phyloP scores from a whole-genome alignment of 495 filamentous ascomycete genomes.

The Staphylotrichum longicolle region DNA sequence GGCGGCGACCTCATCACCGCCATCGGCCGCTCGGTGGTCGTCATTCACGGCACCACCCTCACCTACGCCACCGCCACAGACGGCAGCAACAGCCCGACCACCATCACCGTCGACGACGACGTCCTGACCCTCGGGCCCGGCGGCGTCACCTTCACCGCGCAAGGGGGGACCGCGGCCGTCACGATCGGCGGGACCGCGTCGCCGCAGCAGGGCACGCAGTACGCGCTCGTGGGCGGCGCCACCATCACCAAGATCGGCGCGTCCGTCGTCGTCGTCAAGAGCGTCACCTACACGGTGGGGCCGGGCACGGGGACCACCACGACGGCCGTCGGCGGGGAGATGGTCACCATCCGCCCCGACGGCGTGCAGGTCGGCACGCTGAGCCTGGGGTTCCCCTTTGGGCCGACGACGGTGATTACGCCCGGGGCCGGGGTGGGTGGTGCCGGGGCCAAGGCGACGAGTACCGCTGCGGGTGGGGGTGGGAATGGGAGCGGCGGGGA shows the following conservation, averaged over 20 bases:
- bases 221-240: conserved; percentile 47
- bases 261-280: conserved; percentile 49
- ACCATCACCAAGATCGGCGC: conserved; percentile 49
- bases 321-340: conserved; percentile 43
- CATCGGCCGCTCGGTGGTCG: conserved; percentile 42
- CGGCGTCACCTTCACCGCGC: conserved; percentile 34
- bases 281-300: conserved; percentile 46
- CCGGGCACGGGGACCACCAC: conserved; percentile 38
- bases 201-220: conserved; percentile 36
- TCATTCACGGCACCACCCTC: conserved; percentile 46
- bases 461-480: background rate
- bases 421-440: conserved; percentile 19
- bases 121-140: conserved; percentile 47
- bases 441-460: background rate
- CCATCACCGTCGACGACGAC: conserved; percentile 42
- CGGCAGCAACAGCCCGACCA: conserved; percentile 33
- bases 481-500: conserved; percentile 6
- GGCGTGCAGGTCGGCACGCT: conserved; percentile 45
- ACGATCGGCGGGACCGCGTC: conserved; percentile 42
- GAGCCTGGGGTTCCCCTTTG: conserved; percentile 45
- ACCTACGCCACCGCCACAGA: conserved; percentile 36
- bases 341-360: conserved; percentile 45
- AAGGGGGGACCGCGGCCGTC: conserved; percentile 9
- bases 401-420: conserved; percentile 41
- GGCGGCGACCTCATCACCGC: conserved; percentile 49